Conservation (phyloP, 495 filamentous ascomycete species). For the Podospora anserina region DNA sequence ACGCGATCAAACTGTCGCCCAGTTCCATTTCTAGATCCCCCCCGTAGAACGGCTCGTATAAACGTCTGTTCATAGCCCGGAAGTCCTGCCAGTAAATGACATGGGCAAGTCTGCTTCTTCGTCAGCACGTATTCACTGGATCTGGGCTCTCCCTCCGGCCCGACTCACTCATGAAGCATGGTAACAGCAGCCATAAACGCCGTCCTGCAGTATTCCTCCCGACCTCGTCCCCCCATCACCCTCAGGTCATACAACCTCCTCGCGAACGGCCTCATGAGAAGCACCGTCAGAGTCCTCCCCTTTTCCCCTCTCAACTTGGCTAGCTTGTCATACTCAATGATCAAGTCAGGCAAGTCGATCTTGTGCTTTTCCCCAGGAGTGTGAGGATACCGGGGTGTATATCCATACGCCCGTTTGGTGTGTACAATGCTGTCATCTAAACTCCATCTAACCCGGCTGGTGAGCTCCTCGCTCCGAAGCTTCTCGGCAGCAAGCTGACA, state of each 20-base stretch:
- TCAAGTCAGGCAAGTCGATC: background rate
- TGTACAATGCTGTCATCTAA: background rate
- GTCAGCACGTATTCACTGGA: constrained; percentile 8
- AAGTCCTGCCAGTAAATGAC: constrained; percentile 40
- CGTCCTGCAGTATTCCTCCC: constrained; percentile 40
- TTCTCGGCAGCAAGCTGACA: background rate
- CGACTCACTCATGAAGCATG: constrained; percentile 40
- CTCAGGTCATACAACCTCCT: constrained; percentile 28
- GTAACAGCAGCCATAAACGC: constrained; percentile 42
- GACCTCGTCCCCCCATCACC: constrained; percentile 24
- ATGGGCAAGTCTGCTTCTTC: constrained; percentile 34
- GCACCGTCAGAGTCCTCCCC: constrained; percentile 27
- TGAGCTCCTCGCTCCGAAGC: background rate
- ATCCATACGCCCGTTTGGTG: background rate
- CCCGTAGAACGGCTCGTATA: constrained; percentile 41
- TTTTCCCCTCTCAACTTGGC: background rate
- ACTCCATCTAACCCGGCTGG: background rate
- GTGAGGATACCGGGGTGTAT: constrained; percentile 15
- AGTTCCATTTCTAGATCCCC: constrained; percentile 43
- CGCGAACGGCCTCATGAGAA: constrained; percentile 37
- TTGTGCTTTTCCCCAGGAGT: constrained; percentile 1
- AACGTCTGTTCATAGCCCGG: constrained; percentile 30
- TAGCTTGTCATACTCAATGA: background rate
- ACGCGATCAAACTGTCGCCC: constrained; percentile 39
- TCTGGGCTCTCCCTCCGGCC: too few species aligned